phyloP scores from a whole-genome alignment of 495 filamentous ascomycete species.

The Evansstolkia leycettana region DNA sequence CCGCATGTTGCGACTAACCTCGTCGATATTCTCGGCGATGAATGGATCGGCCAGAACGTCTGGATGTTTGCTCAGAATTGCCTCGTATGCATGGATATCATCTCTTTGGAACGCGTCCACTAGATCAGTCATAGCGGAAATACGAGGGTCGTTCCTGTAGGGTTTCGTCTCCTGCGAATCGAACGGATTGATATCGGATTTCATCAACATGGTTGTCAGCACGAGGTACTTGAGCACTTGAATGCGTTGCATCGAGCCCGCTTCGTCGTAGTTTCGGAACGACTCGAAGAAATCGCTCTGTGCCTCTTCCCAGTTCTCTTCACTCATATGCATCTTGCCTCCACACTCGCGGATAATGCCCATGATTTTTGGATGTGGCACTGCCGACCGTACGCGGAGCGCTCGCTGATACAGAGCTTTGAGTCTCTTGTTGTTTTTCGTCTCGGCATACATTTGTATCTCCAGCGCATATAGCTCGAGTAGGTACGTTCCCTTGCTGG shows the following conservation, averaged over 20 bases:
- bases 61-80: slow-evolving; percentile 72
- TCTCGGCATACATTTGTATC: slow-evolving; percentile 98
- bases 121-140: slow-evolving; percentile 91
- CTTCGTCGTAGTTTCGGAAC: slow-evolving; percentile 98
- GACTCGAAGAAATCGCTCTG: slow-evolving; percentile 98
- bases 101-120: slow-evolving; percentile 95
- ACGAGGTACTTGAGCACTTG: slow-evolving; percentile 97
- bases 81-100: slow-evolving; percentile 86
- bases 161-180: slow-evolving; percentile 99
- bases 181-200: slow-evolving; percentile 98
- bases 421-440: slow-evolving; percentile 90
- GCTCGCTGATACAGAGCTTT: slow-evolving; percentile 88
- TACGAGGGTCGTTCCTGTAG: slow-evolving; percentile 89
- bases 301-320: slow-evolving; percentile 97
- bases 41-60: slow-evolving; percentile 87
- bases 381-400: slow-evolving; percentile 81
- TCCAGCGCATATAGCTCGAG: slow-evolving; percentile 94
- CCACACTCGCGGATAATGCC: slow-evolving; percentile 97
- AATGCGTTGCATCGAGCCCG: slow-evolving; percentile 88
- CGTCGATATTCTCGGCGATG: slow-evolving; percentile 98
- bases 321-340: slow-evolving; percentile 99
- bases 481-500: slow-evolving; percentile 91
- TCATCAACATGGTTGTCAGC: slow-evolving; percentile 95
- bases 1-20: slow-evolving; percentile 96
- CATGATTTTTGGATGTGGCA: slow-evolving; percentile 98